Evolutionary conservation across 305 asterid genomes (phyloP).

Genomic region (Salvia sclarea): DNA sequence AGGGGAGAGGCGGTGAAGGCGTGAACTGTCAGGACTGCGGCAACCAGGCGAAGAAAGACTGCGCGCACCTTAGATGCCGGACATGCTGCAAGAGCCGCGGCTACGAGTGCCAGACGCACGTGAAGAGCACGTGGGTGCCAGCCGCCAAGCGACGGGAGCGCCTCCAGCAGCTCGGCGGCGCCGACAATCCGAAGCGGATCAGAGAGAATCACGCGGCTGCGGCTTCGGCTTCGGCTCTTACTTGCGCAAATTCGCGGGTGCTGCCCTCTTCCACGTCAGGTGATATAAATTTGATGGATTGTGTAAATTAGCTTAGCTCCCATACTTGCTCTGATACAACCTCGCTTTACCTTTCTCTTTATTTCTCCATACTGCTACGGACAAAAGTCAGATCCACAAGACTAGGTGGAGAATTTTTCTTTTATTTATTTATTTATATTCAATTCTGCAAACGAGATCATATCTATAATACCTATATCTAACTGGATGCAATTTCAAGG

Average conservation of each 20-base stretch:
- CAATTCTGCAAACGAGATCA: too few species aligned
- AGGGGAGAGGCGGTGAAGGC: slow-evolving; percentile 36
- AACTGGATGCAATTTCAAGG: too few species aligned
- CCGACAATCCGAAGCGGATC: slow-evolving; percentile 44
- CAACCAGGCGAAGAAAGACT: slow-evolving; percentile 83
- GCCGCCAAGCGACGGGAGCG: slow-evolving; percentile 76
- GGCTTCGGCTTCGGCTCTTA: slow-evolving; percentile 45
- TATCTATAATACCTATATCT: too few species aligned
- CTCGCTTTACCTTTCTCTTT: too few species aligned
- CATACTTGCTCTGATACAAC: too few species aligned
- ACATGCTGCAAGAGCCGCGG: slow-evolving; percentile 90
- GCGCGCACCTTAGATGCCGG: slow-evolving; percentile 67
- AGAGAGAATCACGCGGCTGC: slow-evolving; percentile 34
- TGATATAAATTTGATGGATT: too few species aligned
- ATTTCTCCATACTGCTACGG: slow-evolving; percentile 50
- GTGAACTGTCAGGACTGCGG: slow-evolving; percentile 88
- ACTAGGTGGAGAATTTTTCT: too few species aligned
- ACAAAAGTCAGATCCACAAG: too few species aligned
- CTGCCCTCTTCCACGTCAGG: slow-evolving; percentile 58
- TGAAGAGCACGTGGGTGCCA: slow-evolving; percentile 90
- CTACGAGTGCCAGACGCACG: slow-evolving; percentile 70
- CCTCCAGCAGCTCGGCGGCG: slow-evolving; percentile 42
- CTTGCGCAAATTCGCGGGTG: slow-evolving; percentile 42
- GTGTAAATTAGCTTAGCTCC: too few species aligned
- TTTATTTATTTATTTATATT: too few species aligned